Conservation (phyloP, 208 protist species). For the Phytomonas sp. region DNA sequence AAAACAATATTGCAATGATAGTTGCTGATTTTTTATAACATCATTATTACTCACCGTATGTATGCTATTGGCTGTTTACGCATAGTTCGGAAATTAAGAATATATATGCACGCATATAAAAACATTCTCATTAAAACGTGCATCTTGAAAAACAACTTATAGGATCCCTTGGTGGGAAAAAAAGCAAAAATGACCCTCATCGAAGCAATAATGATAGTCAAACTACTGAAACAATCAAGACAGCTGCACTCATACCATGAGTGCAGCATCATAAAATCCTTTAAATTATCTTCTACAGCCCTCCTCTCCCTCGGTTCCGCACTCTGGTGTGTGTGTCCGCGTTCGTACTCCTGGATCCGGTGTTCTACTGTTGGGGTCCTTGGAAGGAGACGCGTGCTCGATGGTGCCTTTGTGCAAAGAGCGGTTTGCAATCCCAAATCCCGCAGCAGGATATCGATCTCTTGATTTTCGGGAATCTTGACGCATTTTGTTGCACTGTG, state of each 20-base stretch:
- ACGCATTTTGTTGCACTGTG: not conserved
- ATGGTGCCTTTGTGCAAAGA: not conserved
- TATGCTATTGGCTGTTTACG: not conserved
- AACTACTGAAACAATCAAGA: not conserved
- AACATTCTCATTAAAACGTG: not conserved
- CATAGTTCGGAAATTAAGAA: not conserved
- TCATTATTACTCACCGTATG: not conserved
- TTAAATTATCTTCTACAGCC: not conserved
- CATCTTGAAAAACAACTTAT: not conserved
- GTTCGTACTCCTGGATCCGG: not conserved
- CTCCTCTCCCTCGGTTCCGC: not conserved
- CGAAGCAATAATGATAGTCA: not conserved
- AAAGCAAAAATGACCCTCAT: not conserved
- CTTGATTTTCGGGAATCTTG: not conserved
- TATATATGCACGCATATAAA: not conserved
- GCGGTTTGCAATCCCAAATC: not conserved
- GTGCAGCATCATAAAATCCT: not conserved
- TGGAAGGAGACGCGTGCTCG: not conserved
- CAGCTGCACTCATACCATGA: not conserved
- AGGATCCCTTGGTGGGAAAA: not conserved
- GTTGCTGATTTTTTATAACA: not conserved
- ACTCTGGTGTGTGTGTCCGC: not conserved
- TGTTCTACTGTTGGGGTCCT: not conserved
- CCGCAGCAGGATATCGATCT: not conserved
- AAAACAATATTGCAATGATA: not conserved